Percentiles rank a stretch among this genome's conserved stretches.
Conservation (phyloP, 495 filamentous ascomycete genomes). For the Penicillium maclennaniae region DNA sequence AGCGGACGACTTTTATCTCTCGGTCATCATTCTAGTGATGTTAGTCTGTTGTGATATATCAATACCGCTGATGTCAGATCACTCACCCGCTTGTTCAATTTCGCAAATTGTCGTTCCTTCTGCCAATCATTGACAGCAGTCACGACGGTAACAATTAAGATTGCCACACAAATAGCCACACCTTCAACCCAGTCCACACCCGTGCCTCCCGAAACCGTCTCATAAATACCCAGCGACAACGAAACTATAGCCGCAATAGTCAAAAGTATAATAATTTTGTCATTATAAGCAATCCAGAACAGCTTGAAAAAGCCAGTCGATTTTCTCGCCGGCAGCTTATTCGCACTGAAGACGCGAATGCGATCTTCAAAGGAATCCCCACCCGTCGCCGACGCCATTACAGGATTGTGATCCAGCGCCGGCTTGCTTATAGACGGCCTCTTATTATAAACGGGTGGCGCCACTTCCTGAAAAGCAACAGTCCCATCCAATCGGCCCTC, state of each 20-base stretch:
- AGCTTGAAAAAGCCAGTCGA: slow-evolving; percentile 66
- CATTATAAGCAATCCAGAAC: slow-evolving; percentile 84
- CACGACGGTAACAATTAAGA: slow-evolving; percentile 70
- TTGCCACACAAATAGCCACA: slow-evolving; percentile 72
- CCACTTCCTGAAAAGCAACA: slow-evolving; percentile 61
- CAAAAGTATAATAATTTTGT: slow-evolving; percentile 75
- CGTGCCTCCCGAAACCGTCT: slow-evolving; percentile 43
- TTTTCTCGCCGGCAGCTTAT: slow-evolving; percentile 69
- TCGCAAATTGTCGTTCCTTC: slow-evolving; percentile 75
- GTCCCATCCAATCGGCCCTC: slow-evolving; percentile 54
- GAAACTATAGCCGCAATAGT: slow-evolving; percentile 71
- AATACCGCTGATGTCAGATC: background rate
- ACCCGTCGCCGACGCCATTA: slow-evolving; percentile 9
- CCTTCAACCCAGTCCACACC: slow-evolving; percentile 77
- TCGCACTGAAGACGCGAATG: slow-evolving; percentile 69
- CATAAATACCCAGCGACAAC: slow-evolving; percentile 68
- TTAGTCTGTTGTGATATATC: slow-evolving; percentile 9
- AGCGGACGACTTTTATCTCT: slow-evolving; percentile 70
- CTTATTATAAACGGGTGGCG: slow-evolving; percentile 21
- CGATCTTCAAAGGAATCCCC: slow-evolving; percentile 55
- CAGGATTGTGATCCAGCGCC: background rate
- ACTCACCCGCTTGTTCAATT: slow-evolving; percentile 63
- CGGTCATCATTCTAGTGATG: slow-evolving; percentile 65
- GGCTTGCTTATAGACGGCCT: slow-evolving; percentile 14
- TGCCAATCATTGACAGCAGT: slow-evolving; percentile 75